A percentile compares a stretch with the other conserved stretches of the same genome.
Conservation (phyloP, 495 filamentous ascomycete species). For the Parathielavia appendiculata region DNA sequence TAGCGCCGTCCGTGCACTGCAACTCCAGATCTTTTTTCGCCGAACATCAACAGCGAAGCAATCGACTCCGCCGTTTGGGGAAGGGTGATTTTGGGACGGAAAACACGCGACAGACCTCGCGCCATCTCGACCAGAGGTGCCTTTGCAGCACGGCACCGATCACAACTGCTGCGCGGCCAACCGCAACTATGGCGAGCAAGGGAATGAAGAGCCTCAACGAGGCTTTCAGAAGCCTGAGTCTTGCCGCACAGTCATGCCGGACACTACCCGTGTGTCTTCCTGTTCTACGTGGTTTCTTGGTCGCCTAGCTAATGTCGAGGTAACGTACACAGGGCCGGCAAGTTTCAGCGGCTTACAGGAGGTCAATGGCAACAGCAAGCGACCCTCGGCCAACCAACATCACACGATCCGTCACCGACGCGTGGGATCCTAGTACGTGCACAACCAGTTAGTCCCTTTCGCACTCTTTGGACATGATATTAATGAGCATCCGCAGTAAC, state of each 20-base stretch:
- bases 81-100: background rate
- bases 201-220: conserved; percentile 44
- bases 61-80: conserved; percentile 2
- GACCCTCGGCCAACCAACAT: conserved; percentile 48
- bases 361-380: conserved; percentile 69
- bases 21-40: conserved; percentile 31
- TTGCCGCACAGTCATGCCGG: conserved; percentile 39
- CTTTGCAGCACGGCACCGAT: no score
- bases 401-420: conserved; percentile 38
- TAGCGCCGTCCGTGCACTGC: conserved; percentile 23
- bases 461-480: background rate
- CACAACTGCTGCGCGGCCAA: conserved; percentile 4
- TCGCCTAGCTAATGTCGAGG: conserved; percentile 1
- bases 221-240: conserved; percentile 41
- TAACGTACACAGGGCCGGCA: conserved; percentile 12
- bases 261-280: conserved; percentile 27
- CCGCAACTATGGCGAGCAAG: conserved; percentile 39
- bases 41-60: conserved; percentile 5
- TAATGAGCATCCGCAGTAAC: conserved; percentile 35
- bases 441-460: background rate
- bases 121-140: background rate
- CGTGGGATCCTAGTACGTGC: conserved; percentile 25
- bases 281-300: background rate
- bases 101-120: background rate
- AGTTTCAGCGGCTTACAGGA: conserved; percentile 32